Evolutionary conservation across 768 basidiomycete species (phyloP), one percentile per base, ranked within the genome.

Genomic region (Hydnomerulius pinastri): DNA sequence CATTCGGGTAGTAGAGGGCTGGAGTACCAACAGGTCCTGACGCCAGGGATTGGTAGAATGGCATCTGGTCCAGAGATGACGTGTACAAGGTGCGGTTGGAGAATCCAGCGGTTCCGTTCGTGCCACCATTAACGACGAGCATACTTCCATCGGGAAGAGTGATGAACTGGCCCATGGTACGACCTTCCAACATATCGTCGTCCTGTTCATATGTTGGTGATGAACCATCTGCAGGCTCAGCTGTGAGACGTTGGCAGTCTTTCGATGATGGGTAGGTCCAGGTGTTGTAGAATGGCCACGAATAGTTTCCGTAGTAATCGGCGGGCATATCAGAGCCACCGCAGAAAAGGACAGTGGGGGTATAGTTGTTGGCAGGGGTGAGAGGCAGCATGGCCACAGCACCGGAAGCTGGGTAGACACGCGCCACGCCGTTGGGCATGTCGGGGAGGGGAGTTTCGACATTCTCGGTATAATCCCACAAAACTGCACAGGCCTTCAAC

Each of bases 151-250:
- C 82, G 0, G 92, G 84, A 7, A 97, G 84, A 32, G 79, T 78
- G 68, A 95, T 85, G 65, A 96, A 92, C 64, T 92, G 90, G 9
- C 93, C 91, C 94, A 98, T 98, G 23, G 88, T 90, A 17, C 92
- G 80, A 0, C 83, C 81, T 52, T 84, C 77, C 8, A 82, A 73
- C 77, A 94, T 83, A 51, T 81, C 67, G 55, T 95, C 92, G 51
- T 92, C 92, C 58, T 87, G 77, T 6, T 74, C 69, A 63, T 90
- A 92, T 0, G 58, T 68, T 0, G 84, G 76, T 1, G 74, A 30
- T 1, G 85, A 81, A 3, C 86, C 87, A 46, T 86, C 86, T 4
- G 65, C 64, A 37, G 90, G 90, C 63, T 96, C 92, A 0, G 96
- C 94, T 0, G 87, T 92, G 59, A 98, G 86, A 24, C 87, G 78